phyloP scores from a whole-genome alignment of 148 eudicot species.

The Hydrangea macrophylla region DNA sequence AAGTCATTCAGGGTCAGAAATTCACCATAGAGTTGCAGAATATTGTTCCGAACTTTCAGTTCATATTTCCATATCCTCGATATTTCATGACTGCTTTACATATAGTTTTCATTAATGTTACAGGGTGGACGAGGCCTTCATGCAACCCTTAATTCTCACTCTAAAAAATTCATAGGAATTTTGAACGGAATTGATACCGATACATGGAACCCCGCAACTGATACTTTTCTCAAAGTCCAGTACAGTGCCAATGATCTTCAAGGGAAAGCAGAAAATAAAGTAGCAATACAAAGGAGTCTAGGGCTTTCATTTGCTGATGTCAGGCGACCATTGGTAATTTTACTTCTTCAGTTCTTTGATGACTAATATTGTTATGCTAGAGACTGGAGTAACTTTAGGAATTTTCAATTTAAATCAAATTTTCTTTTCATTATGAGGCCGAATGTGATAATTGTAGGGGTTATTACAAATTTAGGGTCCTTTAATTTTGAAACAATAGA shows the following conservation, averaged over 20 bases:
- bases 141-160: slow-evolving; percentile 63
- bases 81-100: slow-evolving; percentile 6
- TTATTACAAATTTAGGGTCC: background rate
- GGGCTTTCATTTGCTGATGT: slow-evolving; percentile 59
- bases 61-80: slow-evolving; percentile 14
- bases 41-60: background rate
- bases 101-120: slow-evolving; percentile 11
- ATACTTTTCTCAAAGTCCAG: slow-evolving; percentile 66
- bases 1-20: background rate
- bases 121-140: slow-evolving; percentile 94
- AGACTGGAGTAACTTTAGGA: too few relatives aligned
- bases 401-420: background rate
- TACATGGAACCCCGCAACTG: slow-evolving; percentile 92
- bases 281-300: slow-evolving; percentile 67
- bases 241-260: slow-evolving; percentile 65
- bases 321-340: slow-evolving; percentile 62
- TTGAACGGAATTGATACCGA: slow-evolving; percentile 96
- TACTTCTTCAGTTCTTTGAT: slow-evolving; percentile 1
- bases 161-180: slow-evolving; percentile 86
- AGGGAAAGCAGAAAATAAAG: slow-evolving; percentile 81
- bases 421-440: background rate
- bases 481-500: background rate
- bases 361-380: background rate
- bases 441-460: background rate
- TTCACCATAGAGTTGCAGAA: background rate